Conservation (phyloP, 108 stramenopile genomes). For the Fragilariopsis cylindrus region DNA sequence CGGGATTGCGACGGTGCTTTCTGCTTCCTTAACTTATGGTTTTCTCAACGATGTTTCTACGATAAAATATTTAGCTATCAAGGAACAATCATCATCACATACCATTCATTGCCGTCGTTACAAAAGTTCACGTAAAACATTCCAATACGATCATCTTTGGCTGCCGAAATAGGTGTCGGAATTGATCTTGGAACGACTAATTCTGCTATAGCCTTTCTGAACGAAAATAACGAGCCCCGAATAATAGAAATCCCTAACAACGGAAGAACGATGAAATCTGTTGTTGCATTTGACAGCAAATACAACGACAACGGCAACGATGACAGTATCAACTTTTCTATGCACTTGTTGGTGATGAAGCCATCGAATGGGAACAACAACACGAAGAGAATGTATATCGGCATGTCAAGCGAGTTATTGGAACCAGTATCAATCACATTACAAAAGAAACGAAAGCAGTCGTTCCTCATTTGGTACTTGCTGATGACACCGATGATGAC, state of each 20-base stretch:
- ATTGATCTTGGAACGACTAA: constrained; percentile 94
- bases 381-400: constrained; percentile 54
- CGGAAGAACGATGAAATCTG: constrained; percentile 67
- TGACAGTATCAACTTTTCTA: constrained; percentile 14
- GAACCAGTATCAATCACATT: constrained; percentile 58
- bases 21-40: background rate
- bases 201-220: constrained; percentile 82
- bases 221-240: constrained; percentile 43
- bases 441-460: constrained; percentile 49
- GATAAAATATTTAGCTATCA: too few relatives aligned
- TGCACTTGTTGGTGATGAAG: constrained; percentile 50
- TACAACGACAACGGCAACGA: background rate
- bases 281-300: constrained; percentile 44
- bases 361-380: constrained; percentile 44
- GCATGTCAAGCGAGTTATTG: constrained; percentile 84
- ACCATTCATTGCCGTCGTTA: too few relatives aligned
- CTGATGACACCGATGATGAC: constrained; percentile 7
- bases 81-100: too few relatives aligned
- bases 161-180: constrained; percentile 81
- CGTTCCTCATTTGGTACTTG: constrained; percentile 66
- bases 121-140: too few relatives aligned
- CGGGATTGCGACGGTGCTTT: background rate
- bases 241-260: constrained; percentile 60
- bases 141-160: background rate
- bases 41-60: background rate